These are phyloP conservation scores for Candida caryicola DNA, from an alignment of 805 yeast species.

Conservation along the genomic window DNA sequence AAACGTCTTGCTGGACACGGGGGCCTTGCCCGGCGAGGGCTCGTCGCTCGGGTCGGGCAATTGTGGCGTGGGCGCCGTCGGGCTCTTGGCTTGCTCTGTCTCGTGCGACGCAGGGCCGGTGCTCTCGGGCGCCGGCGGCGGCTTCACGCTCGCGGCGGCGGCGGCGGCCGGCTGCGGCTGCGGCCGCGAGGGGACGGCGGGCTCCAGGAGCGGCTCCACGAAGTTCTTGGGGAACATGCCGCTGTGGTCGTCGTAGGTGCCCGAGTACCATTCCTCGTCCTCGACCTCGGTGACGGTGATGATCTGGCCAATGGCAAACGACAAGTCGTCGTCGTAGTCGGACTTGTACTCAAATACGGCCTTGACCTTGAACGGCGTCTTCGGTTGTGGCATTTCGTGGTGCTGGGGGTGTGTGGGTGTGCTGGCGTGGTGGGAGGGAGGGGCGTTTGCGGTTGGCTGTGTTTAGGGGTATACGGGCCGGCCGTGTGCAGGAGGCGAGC, in stretches of 20 bases:
- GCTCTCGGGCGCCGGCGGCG: not conserved
- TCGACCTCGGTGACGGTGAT: conserved; percentile 77
- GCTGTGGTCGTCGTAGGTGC: conserved; percentile 56
- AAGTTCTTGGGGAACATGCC: conserved; percentile 91
- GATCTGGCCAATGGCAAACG: conserved; percentile 62
- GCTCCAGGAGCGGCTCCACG: conserved; percentile 45
- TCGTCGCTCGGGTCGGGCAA: not conserved
- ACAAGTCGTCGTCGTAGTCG: conserved; percentile 76
- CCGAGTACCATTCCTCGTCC: conserved; percentile 91
- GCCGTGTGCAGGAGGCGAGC: too few relatives aligned
- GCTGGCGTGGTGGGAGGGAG: too few relatives aligned
- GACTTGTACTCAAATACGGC: conserved; percentile 64
- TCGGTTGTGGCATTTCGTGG: conserved; percentile 16
- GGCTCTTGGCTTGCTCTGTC: not conserved
- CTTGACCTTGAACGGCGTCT: conserved; percentile 61
- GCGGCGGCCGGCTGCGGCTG: conserved; percentile 5
- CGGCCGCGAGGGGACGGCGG: conserved; percentile 7
- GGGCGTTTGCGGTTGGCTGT: too few relatives aligned
- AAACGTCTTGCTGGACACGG: not conserved
- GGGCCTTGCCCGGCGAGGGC: not conserved
- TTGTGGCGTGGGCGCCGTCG: too few relatives aligned
- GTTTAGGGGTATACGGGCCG: too few relatives aligned
- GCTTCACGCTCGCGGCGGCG: conserved; percentile 2
- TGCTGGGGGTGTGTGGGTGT: too few relatives aligned
- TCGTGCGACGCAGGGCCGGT: not conserved